Conservation (phyloP, 2,329 filamentous ascomycete genomes). For the Geosmithia morbida region DNA sequence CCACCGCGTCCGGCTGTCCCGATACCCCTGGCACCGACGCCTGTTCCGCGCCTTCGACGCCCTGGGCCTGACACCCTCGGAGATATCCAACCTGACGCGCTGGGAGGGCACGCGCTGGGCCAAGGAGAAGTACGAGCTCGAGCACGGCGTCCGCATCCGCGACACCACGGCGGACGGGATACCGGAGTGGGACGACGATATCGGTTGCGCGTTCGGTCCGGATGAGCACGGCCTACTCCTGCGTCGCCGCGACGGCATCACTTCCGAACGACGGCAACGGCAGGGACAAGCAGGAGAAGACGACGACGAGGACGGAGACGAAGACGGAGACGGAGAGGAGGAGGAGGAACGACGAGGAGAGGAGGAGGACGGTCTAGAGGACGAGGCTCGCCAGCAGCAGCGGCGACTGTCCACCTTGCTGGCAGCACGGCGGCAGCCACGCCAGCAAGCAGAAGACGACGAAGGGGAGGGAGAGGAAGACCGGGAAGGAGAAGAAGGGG, state of each 20-base stretch:
- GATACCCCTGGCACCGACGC: constrained; percentile 62
- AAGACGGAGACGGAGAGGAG: constrained; percentile 7
- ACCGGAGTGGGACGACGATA: constrained; percentile 37
- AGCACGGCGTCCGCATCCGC: constrained; percentile 53
- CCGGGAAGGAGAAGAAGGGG: constrained; percentile 7
- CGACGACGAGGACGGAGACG: constrained; percentile 8
- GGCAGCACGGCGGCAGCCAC: background rate
- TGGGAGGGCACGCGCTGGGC: constrained; percentile 81
- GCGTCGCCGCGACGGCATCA: background rate
- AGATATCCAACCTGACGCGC: constrained; percentile 59
- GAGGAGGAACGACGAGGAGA: constrained; percentile 5
- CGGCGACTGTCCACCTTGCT: too few species aligned
- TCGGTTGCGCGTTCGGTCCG: background rate
- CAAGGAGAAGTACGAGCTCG: constrained; percentile 63
- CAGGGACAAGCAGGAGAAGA: constrained; percentile 3
- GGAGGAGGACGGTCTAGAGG: too few species aligned
- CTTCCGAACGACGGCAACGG: background rate
- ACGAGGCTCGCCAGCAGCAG: too few species aligned
- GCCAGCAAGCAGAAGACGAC: background rate
- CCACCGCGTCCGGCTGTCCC: constrained; percentile 63
- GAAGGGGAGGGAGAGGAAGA: constrained; percentile 6
- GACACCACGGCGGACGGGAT: constrained; percentile 63
- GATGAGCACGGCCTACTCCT: too few species aligned
- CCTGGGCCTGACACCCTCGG: constrained; percentile 51
- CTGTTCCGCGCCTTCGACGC: constrained; percentile 64